Percentiles rank a stretch among this genome's conserved stretches.
Conservation (phyloP, 1,139 yeast genomes). For the Kurtzmaniella quercitrusa region DNA sequence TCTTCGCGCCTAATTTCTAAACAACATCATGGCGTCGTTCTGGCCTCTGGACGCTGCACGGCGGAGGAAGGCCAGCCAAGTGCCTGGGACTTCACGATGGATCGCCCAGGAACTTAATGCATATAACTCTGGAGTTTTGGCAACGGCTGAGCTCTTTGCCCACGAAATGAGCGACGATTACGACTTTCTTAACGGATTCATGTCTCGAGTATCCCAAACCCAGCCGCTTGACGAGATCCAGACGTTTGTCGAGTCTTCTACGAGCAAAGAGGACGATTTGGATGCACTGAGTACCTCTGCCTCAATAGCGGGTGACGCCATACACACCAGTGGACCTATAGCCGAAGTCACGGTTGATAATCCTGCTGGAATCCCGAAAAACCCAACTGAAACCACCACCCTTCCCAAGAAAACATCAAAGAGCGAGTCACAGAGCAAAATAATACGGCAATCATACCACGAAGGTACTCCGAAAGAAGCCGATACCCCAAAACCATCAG, state of each 20-base stretch:
- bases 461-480: no score
- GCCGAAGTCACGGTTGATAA: no score
- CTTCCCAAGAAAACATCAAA: no score
- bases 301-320: no score
- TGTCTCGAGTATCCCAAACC: slow-evolving; percentile 14
- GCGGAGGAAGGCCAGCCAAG: slow-evolving; percentile 20
- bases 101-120: slow-evolving; percentile 29
- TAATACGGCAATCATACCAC: no score
- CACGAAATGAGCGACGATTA: slow-evolving; percentile 16
- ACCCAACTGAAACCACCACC: no score
- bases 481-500: no score
- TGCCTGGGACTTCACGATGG: slow-evolving; percentile 40
- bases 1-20: not conserved
- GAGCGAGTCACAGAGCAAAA: no score
- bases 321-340: no score
- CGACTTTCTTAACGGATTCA: slow-evolving; percentile 19
- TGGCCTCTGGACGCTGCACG: slow-evolving; percentile 36
- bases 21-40: slow-evolving; percentile 19
- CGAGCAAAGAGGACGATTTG: no score
- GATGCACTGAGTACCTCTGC: no score
- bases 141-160: slow-evolving; percentile 18
- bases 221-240: not conserved
- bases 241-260: not conserved
- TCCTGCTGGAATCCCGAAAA: no score
- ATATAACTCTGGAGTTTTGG: slow-evolving; percentile 25